Evolutionary conservation across 176 grass and related monocot genomes (phyloP).

Genomic region (Oryza punctata): DNA sequence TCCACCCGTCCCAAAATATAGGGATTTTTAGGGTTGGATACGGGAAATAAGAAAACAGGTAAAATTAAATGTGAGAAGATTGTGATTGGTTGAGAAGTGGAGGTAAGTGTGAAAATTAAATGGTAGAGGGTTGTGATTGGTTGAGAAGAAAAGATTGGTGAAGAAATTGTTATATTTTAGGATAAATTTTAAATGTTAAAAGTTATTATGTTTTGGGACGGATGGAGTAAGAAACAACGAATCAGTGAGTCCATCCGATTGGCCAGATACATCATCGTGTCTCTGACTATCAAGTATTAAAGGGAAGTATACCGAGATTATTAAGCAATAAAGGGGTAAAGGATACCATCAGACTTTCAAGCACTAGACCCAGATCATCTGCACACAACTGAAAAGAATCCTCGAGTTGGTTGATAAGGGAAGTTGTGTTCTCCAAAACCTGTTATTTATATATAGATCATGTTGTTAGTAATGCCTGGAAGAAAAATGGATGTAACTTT

Average conservation of each 20-base stretch:
- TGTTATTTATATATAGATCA: conserved; percentile 37
- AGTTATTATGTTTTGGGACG: too few relatives aligned
- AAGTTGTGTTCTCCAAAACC: conserved; percentile 67
- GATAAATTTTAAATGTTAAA: too few relatives aligned
- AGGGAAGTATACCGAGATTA: background rate
- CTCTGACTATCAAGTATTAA: background rate
- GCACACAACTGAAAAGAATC: conserved; percentile 41
- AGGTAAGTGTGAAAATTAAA: too few relatives aligned
- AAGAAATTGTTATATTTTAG: too few relatives aligned
- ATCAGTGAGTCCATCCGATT: background rate
- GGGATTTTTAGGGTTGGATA: too few relatives aligned
- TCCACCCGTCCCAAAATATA: too few relatives aligned
- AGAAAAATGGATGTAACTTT: background rate
- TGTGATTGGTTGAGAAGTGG: too few relatives aligned
- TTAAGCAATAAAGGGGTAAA: background rate
- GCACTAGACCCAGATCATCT: conserved; percentile 50
- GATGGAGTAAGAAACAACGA: too few relatives aligned
- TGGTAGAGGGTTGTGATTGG: too few relatives aligned
- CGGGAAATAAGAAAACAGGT: too few relatives aligned
- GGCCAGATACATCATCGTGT: background rate
- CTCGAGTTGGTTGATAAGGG: conserved; percentile 69
- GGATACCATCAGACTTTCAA: conserved; percentile 65
- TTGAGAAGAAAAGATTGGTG: too few relatives aligned
- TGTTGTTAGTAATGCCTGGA: background rate
- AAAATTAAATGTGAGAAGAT: too few relatives aligned